Evolutionary conservation across 257 asterid genomes (phyloP), one percentile per base, ranked within the genome.

Genomic region (Knoxia roxburghii): DNA sequence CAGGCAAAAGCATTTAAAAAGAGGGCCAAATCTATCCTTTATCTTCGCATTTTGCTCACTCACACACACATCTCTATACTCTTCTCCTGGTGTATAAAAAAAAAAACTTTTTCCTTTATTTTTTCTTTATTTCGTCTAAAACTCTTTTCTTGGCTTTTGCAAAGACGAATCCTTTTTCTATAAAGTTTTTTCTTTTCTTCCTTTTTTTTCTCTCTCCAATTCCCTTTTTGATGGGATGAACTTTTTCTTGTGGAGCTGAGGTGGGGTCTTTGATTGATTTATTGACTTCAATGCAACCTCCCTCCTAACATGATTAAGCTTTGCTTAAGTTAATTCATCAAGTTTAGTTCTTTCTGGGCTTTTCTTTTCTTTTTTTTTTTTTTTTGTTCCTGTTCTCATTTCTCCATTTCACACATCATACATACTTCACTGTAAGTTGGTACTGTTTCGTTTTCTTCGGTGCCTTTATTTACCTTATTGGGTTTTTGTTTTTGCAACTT

Each of bases 81-180:
- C 59, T 24, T 40, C 17, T 54, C n/a, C n/a, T n/a, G n/a, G n/a
- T n/a, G n/a, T n/a, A n/a, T n/a, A n/a, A n/a, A n/a, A 37, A 37
- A 37, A 37, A 37, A 9, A 3, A 7, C 10, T 41, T 41, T 7
- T 41, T 41, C 1, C 46, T 41, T 6, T 41, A 3, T 41, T 41
- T 41, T 41, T 41, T 41, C 41, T 41, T 41, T 6, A 4, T 41
- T 41, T 3, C 9, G 46, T 57, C 24, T 55, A 4, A 40, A 68
- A 26, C 40, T 68, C 51, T 60, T 53, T 33, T 71, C 48, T 62
- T 41, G 35, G 54, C 74, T 49, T 53, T 63, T 8, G 52, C 70
- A 71, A 62, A 63, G 65, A 68, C 40, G n/a, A 43, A 62, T 53
- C 48, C 75, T 27, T 52, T 43, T 71, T 71, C 61, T 63, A 24